These are phyloP conservation scores for Chlamydomonas urium DNA, from an alignment of 139 green algal genomes.

Conservation along the genomic window DNA sequence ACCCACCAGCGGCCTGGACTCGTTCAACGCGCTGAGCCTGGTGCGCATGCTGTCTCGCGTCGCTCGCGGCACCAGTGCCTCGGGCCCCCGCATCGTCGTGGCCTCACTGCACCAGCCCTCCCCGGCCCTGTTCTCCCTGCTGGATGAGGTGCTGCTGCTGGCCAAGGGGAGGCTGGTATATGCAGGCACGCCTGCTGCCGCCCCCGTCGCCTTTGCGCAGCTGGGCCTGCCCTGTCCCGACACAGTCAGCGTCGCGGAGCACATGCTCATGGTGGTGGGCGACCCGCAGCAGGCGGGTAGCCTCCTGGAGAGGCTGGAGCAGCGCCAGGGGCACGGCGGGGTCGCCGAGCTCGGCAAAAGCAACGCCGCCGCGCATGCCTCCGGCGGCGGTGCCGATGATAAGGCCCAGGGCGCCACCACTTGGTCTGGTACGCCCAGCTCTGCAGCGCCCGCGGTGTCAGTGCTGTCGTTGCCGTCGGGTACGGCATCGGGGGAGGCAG, in stretches of 20 bases:
- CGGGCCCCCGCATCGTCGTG: conserved; percentile 57
- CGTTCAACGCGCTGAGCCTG: conserved; percentile 54
- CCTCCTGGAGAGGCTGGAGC: not conserved
- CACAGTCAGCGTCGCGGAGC: conserved; percentile 37
- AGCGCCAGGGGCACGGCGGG: not conserved
- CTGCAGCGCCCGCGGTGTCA: too few species aligned
- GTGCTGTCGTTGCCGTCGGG: too few species aligned
- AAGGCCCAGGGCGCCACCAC: too few species aligned
- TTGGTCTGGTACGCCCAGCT: too few species aligned
- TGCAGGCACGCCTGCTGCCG: conserved; percentile 31
- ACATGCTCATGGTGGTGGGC: conserved; percentile 29
- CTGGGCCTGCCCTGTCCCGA: conserved; percentile 26
- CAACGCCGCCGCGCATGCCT: not conserved
- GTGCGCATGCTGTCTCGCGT: conserved; percentile 35
- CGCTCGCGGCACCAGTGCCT: conserved; percentile 8
- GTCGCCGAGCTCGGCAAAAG: not conserved
- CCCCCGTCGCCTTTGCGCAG: conserved; percentile 28
- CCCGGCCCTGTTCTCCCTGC: conserved; percentile 50
- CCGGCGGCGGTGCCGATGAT: not conserved
- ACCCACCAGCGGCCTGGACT: conserved; percentile 62
- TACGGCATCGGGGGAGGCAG: not conserved
- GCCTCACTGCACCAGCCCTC: conserved; percentile 76
- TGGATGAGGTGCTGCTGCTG: conserved; percentile 51
- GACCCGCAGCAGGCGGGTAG: not conserved
- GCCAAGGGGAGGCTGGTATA: conserved; percentile 54